Conservation (phyloP, 352 stramenopile species). For the Globisporangium irregulare region DNA sequence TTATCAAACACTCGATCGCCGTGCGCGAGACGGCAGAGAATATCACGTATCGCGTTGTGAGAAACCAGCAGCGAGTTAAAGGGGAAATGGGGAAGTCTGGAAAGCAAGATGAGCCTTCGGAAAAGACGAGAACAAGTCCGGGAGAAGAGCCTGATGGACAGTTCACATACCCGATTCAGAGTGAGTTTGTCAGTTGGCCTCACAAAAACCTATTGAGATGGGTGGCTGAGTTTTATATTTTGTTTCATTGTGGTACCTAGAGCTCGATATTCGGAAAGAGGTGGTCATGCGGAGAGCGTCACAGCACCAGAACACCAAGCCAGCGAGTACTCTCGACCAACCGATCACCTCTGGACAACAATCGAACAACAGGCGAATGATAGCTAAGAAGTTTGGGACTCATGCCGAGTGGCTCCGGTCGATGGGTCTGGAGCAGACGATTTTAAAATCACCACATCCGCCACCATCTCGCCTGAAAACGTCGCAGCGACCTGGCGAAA, state of each 20-base stretch:
- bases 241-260: conserved; percentile 10
- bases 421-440: conserved; percentile 6
- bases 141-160: neutral
- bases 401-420: conserved; percentile 16
- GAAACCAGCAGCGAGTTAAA: neutral
- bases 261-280: conserved; percentile 17
- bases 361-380: neutral
- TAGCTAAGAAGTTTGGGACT: conserved; percentile 11
- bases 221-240: neutral
- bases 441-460: conserved; percentile 8
- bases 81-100: neutral
- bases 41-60: conserved; percentile 5
- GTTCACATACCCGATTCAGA: conserved; percentile 16
- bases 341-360: neutral
- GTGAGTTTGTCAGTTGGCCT: conserved; percentile 7
- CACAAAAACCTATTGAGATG: neutral
- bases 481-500: neutral
- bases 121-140: neutral
- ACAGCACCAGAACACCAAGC: neutral
- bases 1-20: conserved; percentile 11
- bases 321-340: neutral
- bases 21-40: conserved; percentile 7
- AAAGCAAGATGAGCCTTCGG: neutral
- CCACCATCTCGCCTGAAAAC: conserved; percentile 12
- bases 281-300: conserved; percentile 17